Conservation (phyloP, 257 asterid genomes). For the Solanum appendiculatum region DNA sequence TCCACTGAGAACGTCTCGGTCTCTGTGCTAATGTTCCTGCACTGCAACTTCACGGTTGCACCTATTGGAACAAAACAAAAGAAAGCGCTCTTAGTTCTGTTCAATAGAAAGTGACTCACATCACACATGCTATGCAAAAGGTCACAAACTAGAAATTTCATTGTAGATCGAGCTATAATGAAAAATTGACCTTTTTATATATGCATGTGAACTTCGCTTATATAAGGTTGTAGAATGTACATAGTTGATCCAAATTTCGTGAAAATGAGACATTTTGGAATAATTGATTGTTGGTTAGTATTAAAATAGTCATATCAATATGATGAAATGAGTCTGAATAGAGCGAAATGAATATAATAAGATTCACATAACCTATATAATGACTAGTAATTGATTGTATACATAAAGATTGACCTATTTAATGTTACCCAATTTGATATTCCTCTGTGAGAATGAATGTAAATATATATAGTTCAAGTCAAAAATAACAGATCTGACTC, state of each 20-base stretch:
- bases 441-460: neutral
- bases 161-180: no score
- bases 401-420: neutral
- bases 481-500: neutral
- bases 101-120: neutral
- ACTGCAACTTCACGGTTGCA: slow-evolving; percentile 24
- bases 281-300: no score
- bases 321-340: neutral
- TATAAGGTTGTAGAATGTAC: no score
- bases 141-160: no score
- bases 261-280: neutral
- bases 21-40: slow-evolving; percentile 6
- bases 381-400: neutral
- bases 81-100: neutral
- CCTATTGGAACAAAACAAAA: neutral
- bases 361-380: neutral
- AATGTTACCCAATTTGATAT: neutral
- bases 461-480: neutral
- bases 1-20: neutral
- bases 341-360: neutral
- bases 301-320: no score
- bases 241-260: no score
- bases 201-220: no score
- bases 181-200: no score
- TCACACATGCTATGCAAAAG: neutral